Evolutionary conservation across 106 monocot genomes (phyloP), one percentile per base, ranked within the genome.

Genomic region (Gastrodia elata): DNA sequence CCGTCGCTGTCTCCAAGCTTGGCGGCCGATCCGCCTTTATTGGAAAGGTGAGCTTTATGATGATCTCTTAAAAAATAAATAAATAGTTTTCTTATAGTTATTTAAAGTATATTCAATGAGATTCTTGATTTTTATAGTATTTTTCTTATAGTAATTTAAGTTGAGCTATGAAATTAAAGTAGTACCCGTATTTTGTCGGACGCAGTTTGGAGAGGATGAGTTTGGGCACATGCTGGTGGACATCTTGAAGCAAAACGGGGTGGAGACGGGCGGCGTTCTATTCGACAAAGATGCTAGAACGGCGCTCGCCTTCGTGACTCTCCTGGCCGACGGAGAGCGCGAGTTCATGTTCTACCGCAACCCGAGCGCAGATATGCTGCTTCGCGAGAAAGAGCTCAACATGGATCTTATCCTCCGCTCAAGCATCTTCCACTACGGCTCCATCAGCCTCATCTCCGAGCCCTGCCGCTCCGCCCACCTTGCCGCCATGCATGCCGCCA

Each of bases 361-460:
- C 33, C 77, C 77, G 4, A 77, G 77, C 25, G 77, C 77, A 8
- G 77, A 77, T 24, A 77, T 77, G 77, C 56, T 77, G 16, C 15
- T 77, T 3, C 26, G 34, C 1, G 37, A 1, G 4, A 14, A 0
- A 0, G 77, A 77, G 39, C 77, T 77, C 27, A 22, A 77, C 59
- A 14, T 77, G 16, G 71, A 77, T 25, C 58, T 77, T 15, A 70
- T 77, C n/a, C 2, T 42, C 10, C 41, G 41, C 41, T 42, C 41
- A 7, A 13, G 13, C 4, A 75, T 86, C n/a, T 86, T 92, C 77
- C 91, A 92, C 73, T 92, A 84, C 38, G 91, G 91, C 28, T 91
- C 91, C 10, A 91, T 88, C 71, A 91, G 91, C 77, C 73, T 91
- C 80, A 91, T 91, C 10, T 30, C 83, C 4, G 91, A 91, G 77